phyloP scores from a whole-genome alignment of 192 early-diverging fungal genomes.

The Dispira parvispora region DNA sequence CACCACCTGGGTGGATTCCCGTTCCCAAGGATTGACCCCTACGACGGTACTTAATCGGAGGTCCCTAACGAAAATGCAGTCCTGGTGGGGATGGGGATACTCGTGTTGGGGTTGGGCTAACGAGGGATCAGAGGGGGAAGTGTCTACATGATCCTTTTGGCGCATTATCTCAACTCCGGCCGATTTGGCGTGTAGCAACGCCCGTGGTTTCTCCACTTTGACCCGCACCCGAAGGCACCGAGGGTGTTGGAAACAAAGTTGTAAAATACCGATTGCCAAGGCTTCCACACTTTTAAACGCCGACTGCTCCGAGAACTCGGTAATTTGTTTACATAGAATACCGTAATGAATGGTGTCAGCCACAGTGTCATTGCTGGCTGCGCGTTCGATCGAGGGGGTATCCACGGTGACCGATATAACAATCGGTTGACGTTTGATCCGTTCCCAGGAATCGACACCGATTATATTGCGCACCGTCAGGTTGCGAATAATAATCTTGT shows the following conservation, averaged over 20 bases:
- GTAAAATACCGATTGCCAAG: constrained; percentile 47
- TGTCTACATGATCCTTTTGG: constrained; percentile 35
- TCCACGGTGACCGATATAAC: constrained; percentile 58
- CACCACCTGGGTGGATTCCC: constrained; percentile 82
- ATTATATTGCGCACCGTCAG: constrained; percentile 66
- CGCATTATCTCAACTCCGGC: constrained; percentile 82
- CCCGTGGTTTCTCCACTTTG: constrained; percentile 65
- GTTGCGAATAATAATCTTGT: constrained; percentile 57
- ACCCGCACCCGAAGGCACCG: constrained; percentile 49
- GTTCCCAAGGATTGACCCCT: constrained; percentile 91
- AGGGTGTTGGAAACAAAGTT: constrained; percentile 40
- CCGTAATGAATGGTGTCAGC: constrained; percentile 73
- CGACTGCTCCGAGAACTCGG: constrained; percentile 54
- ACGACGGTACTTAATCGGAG: constrained; percentile 71
- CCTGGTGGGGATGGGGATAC: constrained; percentile 20
- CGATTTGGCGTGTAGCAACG: constrained; percentile 75
- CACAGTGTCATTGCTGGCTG: constrained; percentile 65
- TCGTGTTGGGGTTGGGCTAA: constrained; percentile 5
- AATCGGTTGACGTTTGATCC: constrained; percentile 72
- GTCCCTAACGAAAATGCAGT: constrained; percentile 72
- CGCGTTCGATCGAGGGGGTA: constrained; percentile 48
- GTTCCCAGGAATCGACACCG: constrained; percentile 90
- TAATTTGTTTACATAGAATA: constrained; percentile 52
- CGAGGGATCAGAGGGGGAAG: constrained; percentile 11
- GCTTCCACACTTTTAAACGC: constrained; percentile 55